Percentiles rank a stretch among this genome's conserved stretches.
These are phyloP conservation scores for Neonectria coccinea DNA, from an alignment of 2,329 filamentous ascomycete species.

Conservation along the genomic window DNA sequence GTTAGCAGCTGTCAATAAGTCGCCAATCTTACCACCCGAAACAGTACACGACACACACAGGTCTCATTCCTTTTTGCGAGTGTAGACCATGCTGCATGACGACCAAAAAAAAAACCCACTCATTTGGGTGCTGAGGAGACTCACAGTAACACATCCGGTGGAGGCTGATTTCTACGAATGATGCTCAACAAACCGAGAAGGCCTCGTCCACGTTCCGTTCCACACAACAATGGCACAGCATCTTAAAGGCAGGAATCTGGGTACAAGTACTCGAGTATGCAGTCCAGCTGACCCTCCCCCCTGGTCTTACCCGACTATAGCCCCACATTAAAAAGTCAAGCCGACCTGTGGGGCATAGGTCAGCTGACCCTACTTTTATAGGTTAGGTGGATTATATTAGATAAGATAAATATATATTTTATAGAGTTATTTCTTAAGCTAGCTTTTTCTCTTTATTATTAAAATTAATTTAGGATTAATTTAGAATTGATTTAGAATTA, in stretches of 20 bases:
- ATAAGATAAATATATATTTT: too few relatives aligned
- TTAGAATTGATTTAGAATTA: too few relatives aligned
- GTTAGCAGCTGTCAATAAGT: background rate
- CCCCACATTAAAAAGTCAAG: too few relatives aligned
- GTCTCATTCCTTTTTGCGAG: background rate
- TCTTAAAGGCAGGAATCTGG: conserved; percentile 5
- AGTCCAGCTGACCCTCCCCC: too few relatives aligned
- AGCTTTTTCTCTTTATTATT: too few relatives aligned
- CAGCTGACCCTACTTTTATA: too few relatives aligned
- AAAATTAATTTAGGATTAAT: too few relatives aligned
- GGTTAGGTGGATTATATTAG: too few relatives aligned
- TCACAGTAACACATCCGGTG: background rate
- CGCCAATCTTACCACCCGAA: background rate
- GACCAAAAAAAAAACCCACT: background rate
- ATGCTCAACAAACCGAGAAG: background rate
- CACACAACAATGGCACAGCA: background rate
- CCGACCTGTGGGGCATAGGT: too few relatives aligned
- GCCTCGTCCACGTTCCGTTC: background rate
- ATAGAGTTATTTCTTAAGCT: too few relatives aligned
- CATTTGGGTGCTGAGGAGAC: background rate
- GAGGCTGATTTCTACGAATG: conserved; percentile 11
- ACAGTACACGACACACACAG: background rate
- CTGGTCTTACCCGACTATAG: too few relatives aligned
- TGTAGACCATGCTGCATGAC: background rate
- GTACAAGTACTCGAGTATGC: conserved; percentile 23